phyloP scores from a whole-genome alignment of 345 rosid species.

The Crucihimalaya himalaica region DNA sequence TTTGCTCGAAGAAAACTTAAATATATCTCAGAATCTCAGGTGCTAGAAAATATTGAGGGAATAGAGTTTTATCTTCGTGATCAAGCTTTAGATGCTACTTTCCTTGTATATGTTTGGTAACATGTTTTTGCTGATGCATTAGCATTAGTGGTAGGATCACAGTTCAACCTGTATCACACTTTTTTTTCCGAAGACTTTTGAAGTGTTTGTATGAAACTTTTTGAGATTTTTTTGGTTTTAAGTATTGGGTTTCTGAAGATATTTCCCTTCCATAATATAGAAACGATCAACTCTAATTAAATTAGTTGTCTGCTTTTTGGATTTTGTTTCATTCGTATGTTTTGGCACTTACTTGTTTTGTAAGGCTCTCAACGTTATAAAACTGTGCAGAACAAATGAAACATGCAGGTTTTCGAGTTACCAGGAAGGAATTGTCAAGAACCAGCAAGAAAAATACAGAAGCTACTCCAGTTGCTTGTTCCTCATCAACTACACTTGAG shows the following conservation, averaged over 20 bases:
- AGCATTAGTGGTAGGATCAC: conserved; percentile 19
- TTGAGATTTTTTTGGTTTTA: neutral
- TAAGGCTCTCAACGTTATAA: conserved; percentile 8
- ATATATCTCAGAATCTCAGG: conserved; percentile 15
- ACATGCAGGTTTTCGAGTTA: conserved; percentile 61
- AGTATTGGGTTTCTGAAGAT: conserved; percentile 15
- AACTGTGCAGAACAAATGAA: conserved; percentile 30
- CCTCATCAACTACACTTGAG: conserved; percentile 43
- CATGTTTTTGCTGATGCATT: conserved; percentile 17
- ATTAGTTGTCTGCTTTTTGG: neutral
- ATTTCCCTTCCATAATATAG: neutral
- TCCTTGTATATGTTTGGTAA: conserved; percentile 4
- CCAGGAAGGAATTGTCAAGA: conserved; percentile 51
- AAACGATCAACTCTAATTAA: neutral
- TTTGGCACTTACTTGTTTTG: conserved; percentile 21
- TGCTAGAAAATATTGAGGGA: conserved; percentile 6
- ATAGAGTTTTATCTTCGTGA: conserved; percentile 1
- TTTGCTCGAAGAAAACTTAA: neutral
- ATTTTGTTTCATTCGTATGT: neutral
- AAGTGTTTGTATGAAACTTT: neutral
- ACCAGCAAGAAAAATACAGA: conserved; percentile 46
- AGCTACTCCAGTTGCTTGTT: conserved; percentile 43
- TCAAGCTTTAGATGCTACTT: conserved; percentile 7
- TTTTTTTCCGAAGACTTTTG: conserved; percentile 1
- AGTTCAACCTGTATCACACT: conserved; percentile 20